Evolutionary conservation across 768 basidiomycete species (phyloP).

Genomic region (Podaxis carcinomalis): DNA sequence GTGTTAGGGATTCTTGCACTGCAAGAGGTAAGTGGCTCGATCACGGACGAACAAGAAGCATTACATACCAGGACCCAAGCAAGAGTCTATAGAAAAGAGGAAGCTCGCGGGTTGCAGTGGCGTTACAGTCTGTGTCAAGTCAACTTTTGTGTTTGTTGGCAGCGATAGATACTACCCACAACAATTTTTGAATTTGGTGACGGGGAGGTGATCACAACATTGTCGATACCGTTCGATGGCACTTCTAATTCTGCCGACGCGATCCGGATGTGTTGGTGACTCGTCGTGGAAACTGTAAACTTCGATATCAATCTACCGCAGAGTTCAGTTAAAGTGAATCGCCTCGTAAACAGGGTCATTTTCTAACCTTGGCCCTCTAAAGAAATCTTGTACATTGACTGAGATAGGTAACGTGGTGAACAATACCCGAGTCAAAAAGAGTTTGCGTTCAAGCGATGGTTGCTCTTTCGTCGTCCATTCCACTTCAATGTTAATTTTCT

Average conservation of each 20-base stretch:
- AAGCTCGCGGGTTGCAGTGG: slow-evolving; percentile 74
- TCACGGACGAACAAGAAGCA: neutral
- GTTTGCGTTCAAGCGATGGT: slow-evolving; percentile 45
- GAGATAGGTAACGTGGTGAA: slow-evolving; percentile 76
- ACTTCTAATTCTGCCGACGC: slow-evolving; percentile 51
- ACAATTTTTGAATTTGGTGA: slow-evolving; percentile 41
- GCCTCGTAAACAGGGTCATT: neutral
- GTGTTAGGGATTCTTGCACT: slow-evolving; percentile 60
- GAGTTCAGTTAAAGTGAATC: neutral
- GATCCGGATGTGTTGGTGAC: slow-evolving; percentile 76
- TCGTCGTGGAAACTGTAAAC: slow-evolving; percentile 84
- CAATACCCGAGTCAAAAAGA: slow-evolving; percentile 53
- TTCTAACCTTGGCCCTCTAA: slow-evolving; percentile 74
- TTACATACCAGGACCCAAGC: slow-evolving; percentile 52
- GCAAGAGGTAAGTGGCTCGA: slow-evolving; percentile 12
- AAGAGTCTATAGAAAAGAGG: slow-evolving; percentile 74
- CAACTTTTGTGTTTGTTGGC: neutral
- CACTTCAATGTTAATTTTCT: slow-evolving; percentile 69
- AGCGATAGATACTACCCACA: slow-evolving; percentile 29
- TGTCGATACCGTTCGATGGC: slow-evolving; percentile 38
- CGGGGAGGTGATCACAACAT: slow-evolving; percentile 49
- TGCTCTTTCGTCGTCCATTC: slow-evolving; percentile 63
- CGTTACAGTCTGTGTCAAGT: slow-evolving; percentile 57
- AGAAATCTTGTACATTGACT: slow-evolving; percentile 96
- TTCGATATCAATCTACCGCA: slow-evolving; percentile 74